These are phyloP conservation scores for Neopestalotiopsis rosae DNA, from an alignment of 2,329 filamentous ascomycete genomes.

Conservation along the genomic window DNA sequence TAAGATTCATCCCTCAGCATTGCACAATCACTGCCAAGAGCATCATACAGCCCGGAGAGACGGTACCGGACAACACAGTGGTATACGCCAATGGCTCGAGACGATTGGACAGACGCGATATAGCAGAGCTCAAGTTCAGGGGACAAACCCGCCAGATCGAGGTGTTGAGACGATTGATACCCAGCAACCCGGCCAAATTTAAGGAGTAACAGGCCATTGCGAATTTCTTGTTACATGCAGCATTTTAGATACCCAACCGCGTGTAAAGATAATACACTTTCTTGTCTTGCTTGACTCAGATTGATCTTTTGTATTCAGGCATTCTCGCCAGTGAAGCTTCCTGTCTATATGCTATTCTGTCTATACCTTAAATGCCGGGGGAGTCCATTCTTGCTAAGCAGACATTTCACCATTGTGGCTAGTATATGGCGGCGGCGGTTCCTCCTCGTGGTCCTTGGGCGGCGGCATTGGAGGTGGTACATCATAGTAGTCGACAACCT, in stretches of 20 bases:
- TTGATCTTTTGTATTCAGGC: background rate
- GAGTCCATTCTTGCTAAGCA: background rate
- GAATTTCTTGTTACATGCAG: background rate
- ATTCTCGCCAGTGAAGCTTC: background rate
- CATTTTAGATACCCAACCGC: constrained; percentile 15
- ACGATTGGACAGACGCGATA: constrained; percentile 63
- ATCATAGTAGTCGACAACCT: constrained; percentile 9
- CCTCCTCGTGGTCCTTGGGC: constrained; percentile 11
- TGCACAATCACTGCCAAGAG: constrained; percentile 73
- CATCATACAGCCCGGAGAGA: constrained; percentile 60
- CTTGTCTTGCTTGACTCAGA: background rate
- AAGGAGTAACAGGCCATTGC: constrained; percentile 9
- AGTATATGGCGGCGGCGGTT: constrained; percentile 9
- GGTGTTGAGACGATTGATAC: constrained; percentile 69
- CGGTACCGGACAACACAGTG: constrained; percentile 70
- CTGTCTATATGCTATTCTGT: background rate
- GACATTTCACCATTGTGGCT: background rate
- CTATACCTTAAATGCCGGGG: background rate
- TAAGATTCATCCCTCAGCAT: constrained; percentile 49
- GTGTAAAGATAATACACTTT: background rate
- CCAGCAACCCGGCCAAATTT: constrained; percentile 63
- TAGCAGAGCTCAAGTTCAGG: constrained; percentile 67
- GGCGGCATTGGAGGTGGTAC: constrained; percentile 5
- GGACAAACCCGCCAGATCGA: constrained; percentile 72
- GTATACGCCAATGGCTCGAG: constrained; percentile 69